Percentiles rank a stretch among this genome's conserved stretches.
Conservation (phyloP, 257 asterid genomes). For the Echites panduratus region DNA sequence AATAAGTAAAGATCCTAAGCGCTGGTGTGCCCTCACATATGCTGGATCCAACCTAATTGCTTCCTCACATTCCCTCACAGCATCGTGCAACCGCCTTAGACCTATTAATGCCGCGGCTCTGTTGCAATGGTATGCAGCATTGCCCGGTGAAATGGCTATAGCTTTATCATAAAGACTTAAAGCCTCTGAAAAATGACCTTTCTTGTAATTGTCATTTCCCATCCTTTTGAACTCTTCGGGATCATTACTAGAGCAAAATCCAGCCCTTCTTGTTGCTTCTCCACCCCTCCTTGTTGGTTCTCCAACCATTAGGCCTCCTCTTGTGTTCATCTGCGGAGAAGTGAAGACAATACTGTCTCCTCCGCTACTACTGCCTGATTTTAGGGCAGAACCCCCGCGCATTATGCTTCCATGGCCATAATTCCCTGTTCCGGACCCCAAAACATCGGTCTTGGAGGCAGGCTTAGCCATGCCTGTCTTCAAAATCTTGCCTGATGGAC, state of each 20-base stretch:
- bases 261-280: slow-evolving; percentile 31
- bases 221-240: slow-evolving; percentile 78
- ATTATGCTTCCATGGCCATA: slow-evolving; percentile 87
- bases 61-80: slow-evolving; percentile 76
- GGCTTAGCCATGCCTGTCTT: slow-evolving; percentile 52
- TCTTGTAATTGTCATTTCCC: slow-evolving; percentile 68
- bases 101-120: slow-evolving; percentile 83
- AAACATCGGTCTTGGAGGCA: slow-evolving; percentile 44
- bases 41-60: slow-evolving; percentile 85
- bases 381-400: slow-evolving; percentile 44
- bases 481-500: slow-evolving; percentile 61
- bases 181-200: slow-evolving; percentile 65
- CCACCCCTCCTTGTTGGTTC: slow-evolving; percentile 34
- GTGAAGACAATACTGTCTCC: slow-evolving; percentile 5
- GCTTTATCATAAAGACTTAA: slow-evolving; percentile 72
- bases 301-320: slow-evolving; percentile 44
- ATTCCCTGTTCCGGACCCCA: slow-evolving; percentile 53
- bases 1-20: slow-evolving; percentile 72
- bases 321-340: slow-evolving; percentile 22
- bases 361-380: slow-evolving; percentile 25
- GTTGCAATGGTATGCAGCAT: slow-evolving; percentile 70
- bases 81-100: slow-evolving; percentile 49
- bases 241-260: slow-evolving; percentile 32
- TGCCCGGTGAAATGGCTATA: slow-evolving; percentile 52
- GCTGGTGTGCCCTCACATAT: slow-evolving; percentile 78